These are phyloP conservation scores for Thamnidium elegans DNA, from an alignment of 192 early-diverging fungal species.

Conservation along the genomic window DNA sequence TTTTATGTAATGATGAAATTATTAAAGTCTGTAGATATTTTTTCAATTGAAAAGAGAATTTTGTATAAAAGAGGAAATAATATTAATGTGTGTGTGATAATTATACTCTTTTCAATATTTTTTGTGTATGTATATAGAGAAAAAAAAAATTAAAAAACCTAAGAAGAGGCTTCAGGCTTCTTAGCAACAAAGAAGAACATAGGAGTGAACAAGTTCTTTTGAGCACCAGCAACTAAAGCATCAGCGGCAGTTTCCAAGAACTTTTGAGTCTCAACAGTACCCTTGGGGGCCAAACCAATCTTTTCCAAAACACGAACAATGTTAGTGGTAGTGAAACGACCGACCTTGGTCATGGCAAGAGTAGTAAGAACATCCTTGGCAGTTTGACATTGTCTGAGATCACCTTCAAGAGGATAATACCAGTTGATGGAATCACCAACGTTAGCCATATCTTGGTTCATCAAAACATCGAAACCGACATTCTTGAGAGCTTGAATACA, in stretches of 20 bases:
- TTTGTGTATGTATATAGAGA: background rate
- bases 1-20: background rate
- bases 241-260: conserved; percentile 81
- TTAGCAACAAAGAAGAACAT: conserved; percentile 87
- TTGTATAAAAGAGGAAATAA: background rate
- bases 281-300: conserved; percentile 79
- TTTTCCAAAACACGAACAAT: conserved; percentile 78
- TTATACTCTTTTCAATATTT: background rate
- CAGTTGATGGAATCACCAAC: conserved; percentile 72
- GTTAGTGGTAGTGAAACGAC: conserved; percentile 72
- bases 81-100: background rate
- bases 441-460: conserved; percentile 61
- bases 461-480: conserved; percentile 84
- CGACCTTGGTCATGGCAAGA: conserved; percentile 51
- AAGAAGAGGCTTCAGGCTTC: conserved; percentile 49
- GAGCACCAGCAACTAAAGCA: conserved; percentile 76
- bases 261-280: conserved; percentile 79
- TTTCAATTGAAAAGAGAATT: background rate
- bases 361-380: conserved; percentile 50
- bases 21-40: background rate
- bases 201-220: conserved; percentile 85
- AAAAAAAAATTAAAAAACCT: too few species aligned
- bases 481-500: conserved; percentile 77
- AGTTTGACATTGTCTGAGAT: conserved; percentile 46
- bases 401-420: conserved; percentile 79